phyloP scores from a whole-genome alignment of 2,329 filamentous ascomycete species.

The Trichoderma harzianum region DNA sequence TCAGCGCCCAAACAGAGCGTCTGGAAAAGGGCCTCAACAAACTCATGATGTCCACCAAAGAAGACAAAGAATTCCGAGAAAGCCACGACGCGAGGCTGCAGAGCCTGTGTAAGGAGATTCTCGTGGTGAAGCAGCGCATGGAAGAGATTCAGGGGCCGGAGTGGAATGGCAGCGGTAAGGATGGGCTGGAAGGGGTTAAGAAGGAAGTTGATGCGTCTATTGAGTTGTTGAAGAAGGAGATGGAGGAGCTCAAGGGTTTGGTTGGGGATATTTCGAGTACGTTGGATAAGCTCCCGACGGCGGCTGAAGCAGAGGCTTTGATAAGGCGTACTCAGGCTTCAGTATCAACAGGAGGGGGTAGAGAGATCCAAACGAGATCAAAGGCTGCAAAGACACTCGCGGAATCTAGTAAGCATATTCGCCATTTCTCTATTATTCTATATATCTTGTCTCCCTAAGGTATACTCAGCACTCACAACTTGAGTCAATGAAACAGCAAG shows the following conservation, averaged over 20 bases:
- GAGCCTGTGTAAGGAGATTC: slow-evolving; percentile 31
- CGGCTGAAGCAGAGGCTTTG: slow-evolving; percentile 22
- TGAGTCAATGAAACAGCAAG: not conserved
- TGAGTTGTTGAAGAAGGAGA: slow-evolving; percentile 23
- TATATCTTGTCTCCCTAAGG: no score
- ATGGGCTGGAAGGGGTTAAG: slow-evolving; percentile 21
- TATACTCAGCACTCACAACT: not conserved
- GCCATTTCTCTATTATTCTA: not conserved
- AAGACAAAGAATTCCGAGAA: slow-evolving; percentile 30
- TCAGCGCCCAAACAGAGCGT: slow-evolving; percentile 28
- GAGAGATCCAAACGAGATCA: slow-evolving; percentile 4
- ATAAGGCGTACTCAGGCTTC: not conserved
- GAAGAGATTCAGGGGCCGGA: slow-evolving; percentile 15
- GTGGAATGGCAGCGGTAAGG: not conserved
- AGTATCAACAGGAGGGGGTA: not conserved
- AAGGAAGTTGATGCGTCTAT: slow-evolving; percentile 22
- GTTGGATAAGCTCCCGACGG: slow-evolving; percentile 24
- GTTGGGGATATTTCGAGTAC: slow-evolving; percentile 25
- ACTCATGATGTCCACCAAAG: slow-evolving; percentile 27
- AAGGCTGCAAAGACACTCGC: not conserved
- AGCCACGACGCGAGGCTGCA: slow-evolving; percentile 31
- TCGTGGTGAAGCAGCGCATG: slow-evolving; percentile 30
- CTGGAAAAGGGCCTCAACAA: slow-evolving; percentile 30
- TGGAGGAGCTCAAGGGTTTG: slow-evolving; percentile 25
- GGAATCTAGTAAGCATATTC: not conserved